Evolutionary conservation across 345 rosid genomes (phyloP).

Genomic region (Capsella bursapastoris): DNA sequence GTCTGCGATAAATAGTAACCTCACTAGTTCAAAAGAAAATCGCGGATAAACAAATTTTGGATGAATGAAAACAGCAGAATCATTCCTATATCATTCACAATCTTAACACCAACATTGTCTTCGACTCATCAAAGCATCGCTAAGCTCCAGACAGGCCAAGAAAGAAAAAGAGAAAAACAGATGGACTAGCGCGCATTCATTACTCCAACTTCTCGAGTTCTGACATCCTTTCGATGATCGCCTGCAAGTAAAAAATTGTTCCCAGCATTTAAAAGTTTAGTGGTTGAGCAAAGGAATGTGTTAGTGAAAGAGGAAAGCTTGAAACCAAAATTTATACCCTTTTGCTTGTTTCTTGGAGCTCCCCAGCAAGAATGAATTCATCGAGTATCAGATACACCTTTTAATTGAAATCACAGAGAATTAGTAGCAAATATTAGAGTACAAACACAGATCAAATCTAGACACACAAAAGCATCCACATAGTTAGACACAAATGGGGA

Average conservation of each 20-base stretch:
- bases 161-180: background rate
- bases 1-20: background rate
- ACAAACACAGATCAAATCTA: background rate
- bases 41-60: background rate
- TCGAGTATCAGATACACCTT: slow-evolving; percentile 90
- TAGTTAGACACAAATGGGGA: background rate
- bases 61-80: background rate
- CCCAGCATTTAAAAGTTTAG: background rate
- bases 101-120: slow-evolving; percentile 2
- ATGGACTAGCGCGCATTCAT: slow-evolving; percentile 9
- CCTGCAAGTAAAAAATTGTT: slow-evolving; percentile 50
- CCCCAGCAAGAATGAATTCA: slow-evolving; percentile 98
- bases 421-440: background rate
- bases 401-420: background rate
- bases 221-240: slow-evolving; percentile 91
- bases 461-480: background rate
- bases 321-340: slow-evolving; percentile 51
- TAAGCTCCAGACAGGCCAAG: background rate
- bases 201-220: slow-evolving; percentile 92
- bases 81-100: background rate
- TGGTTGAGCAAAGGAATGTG: background rate
- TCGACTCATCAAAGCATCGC: slow-evolving; percentile 15
- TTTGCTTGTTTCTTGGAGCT: slow-evolving; percentile 99
- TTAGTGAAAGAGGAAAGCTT: background rate
- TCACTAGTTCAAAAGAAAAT: slow-evolving; percentile 15